Percentiles rank a stretch among this genome's conserved stretches.
These are phyloP conservation scores for Beta corolliflora DNA, from an alignment of 179 eudicot species.

Conservation along the genomic window DNA sequence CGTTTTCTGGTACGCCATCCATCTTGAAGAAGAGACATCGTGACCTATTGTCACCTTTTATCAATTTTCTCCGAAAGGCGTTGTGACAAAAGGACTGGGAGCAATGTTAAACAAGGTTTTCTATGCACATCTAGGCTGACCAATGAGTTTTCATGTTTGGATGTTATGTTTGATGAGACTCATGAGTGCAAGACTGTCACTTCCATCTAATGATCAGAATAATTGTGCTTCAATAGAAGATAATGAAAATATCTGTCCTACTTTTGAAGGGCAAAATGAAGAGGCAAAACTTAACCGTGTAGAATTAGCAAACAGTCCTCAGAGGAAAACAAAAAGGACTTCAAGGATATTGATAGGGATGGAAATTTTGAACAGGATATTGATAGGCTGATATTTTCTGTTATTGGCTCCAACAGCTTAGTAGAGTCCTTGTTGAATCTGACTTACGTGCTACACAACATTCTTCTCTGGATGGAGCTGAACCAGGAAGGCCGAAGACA, in stretches of 20 bases:
- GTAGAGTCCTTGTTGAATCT: slow-evolving; percentile 60
- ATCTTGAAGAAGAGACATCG: slow-evolving; percentile 90
- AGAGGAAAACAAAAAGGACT: slow-evolving; percentile 25
- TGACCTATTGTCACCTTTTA: slow-evolving; percentile 80
- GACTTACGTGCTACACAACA: slow-evolving; percentile 40
- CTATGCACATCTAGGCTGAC: slow-evolving; percentile 55
- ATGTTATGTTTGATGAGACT: slow-evolving; percentile 60
- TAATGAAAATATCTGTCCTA: slow-evolving; percentile 38
- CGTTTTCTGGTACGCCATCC: slow-evolving; percentile 79
- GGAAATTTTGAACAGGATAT: slow-evolving; percentile 22
- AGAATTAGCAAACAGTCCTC: slow-evolving; percentile 24
- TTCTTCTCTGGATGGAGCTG: slow-evolving; percentile 53
- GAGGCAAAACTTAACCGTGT: slow-evolving; percentile 18
- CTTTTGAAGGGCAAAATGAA: slow-evolving; percentile 21
- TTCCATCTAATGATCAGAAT: slow-evolving; percentile 36
- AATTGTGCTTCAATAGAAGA: slow-evolving; percentile 28
- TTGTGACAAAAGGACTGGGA: slow-evolving; percentile 65
- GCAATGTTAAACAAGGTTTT: slow-evolving; percentile 49
- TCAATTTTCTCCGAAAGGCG: slow-evolving; percentile 90
- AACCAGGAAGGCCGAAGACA: too few species aligned
- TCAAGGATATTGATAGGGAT: slow-evolving; percentile 16
- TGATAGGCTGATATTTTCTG: slow-evolving; percentile 29
- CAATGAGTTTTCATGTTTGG: slow-evolving; percentile 68
- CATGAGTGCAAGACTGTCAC: slow-evolving; percentile 24
- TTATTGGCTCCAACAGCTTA: slow-evolving; percentile 34